Conservation (phyloP, 345 rosid genomes). For the Populus nigra region DNA sequence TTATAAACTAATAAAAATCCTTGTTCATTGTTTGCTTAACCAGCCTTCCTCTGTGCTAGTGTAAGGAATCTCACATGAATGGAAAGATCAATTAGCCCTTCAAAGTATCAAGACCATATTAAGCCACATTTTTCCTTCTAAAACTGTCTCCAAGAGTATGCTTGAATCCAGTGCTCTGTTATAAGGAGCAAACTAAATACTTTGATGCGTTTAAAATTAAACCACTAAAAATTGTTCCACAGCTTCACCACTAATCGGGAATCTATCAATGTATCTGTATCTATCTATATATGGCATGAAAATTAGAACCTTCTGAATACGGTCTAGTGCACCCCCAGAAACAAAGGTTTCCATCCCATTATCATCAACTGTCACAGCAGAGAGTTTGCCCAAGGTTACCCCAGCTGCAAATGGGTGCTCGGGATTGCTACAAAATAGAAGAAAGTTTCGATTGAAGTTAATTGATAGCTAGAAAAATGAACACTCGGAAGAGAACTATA, state of each 20-base stretch:
- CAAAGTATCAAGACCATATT: not conserved
- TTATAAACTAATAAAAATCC: not conserved
- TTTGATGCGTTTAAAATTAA: not conserved
- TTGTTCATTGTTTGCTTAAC: not conserved
- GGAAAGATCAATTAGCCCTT: not conserved
- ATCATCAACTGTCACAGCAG: slow-evolving; percentile 88
- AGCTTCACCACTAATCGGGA: not conserved
- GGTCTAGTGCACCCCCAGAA: slow-evolving; percentile 69
- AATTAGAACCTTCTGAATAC: slow-evolving; percentile 70
- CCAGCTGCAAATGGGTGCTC: slow-evolving; percentile 92
- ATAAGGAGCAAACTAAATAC: too few species aligned
- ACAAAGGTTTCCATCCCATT: slow-evolving; percentile 87
- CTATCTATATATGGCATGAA: not conserved
- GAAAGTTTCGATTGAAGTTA: slow-evolving; percentile 9
- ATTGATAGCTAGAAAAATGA: not conserved
- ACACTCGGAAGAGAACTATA: slow-evolving; percentile 19
- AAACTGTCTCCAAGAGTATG: not conserved
- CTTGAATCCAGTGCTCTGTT: not conserved
- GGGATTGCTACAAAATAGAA: slow-evolving; percentile 61
- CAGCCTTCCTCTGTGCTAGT: not conserved
- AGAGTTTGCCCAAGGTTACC: slow-evolving; percentile 80
- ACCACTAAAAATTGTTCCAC: not conserved
- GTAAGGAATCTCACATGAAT: not conserved
- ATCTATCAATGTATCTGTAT: not conserved
- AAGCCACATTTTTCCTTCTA: not conserved